A percentile compares a stretch with the other conserved stretches of the same genome.
Evolutionary conservation across 2,329 filamentous ascomycete species (phyloP).

Genomic region (Penicillium sp.): DNA sequence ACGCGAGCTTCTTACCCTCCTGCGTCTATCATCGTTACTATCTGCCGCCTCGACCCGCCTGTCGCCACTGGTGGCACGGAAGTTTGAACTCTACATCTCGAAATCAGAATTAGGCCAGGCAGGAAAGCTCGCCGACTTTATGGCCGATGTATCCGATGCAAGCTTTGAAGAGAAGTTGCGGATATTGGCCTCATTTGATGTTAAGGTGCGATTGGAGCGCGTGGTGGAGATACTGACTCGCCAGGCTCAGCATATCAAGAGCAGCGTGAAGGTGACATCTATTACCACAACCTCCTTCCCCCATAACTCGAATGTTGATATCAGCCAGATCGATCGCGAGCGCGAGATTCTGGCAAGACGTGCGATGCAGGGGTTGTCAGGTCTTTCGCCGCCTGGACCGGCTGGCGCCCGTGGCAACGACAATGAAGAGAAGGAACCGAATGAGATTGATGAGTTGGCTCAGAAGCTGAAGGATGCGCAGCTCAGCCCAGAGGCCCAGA

Average conservation of each 20-base stretch:
- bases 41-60: slow-evolving; percentile 72
- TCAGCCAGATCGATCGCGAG: slow-evolving; percentile 57
- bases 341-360: slow-evolving; percentile 51
- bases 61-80: slow-evolving; percentile 82
- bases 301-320: slow-evolving; percentile 63
- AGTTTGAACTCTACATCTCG: slow-evolving; percentile 85
- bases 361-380: slow-evolving; percentile 52
- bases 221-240: slow-evolving; percentile 84
- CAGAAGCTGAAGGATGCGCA: slow-evolving; percentile 83
- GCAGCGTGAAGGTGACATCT: slow-evolving; percentile 82
- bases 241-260: slow-evolving; percentile 83
- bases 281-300: slow-evolving; percentile 72
- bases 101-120: slow-evolving; percentile 83
- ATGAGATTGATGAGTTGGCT: slow-evolving; percentile 89
- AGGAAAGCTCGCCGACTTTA: slow-evolving; percentile 89
- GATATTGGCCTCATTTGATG: slow-evolving; percentile 78
- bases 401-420: slow-evolving; percentile 56
- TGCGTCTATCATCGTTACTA: slow-evolving; percentile 84
- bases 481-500: slow-evolving; percentile 81
- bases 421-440: slow-evolving; percentile 78
- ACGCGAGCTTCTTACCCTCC: slow-evolving; percentile 81
- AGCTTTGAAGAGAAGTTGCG: slow-evolving; percentile 90
- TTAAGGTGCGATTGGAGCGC: slow-evolving; percentile 77
- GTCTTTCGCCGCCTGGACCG: slow-evolving; percentile 49
- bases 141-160: slow-evolving; percentile 89